Conservation (phyloP, 306 rosid genomes). For the Luffa acutangula region DNA sequence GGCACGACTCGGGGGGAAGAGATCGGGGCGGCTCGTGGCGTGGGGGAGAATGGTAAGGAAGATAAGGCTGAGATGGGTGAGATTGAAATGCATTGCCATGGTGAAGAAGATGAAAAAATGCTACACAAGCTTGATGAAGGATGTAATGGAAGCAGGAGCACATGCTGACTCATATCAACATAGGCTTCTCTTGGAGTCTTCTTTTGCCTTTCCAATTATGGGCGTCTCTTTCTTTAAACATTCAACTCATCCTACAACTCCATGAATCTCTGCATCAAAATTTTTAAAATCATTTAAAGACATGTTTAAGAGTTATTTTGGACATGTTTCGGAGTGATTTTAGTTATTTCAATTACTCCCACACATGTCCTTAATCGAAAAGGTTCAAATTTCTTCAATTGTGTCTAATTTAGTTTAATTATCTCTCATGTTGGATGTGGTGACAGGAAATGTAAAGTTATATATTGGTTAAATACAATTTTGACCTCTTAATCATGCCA, state of each 20-base stretch:
- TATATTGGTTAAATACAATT: too few relatives aligned
- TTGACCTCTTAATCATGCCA: too few relatives aligned
- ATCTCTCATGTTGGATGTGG: too few relatives aligned
- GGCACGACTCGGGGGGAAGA: slow-evolving; percentile 16
- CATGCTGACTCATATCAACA: not conserved
- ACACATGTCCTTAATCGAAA: too few relatives aligned
- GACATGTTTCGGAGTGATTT: too few relatives aligned
- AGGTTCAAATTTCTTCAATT: too few relatives aligned
- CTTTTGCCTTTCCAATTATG: slow-evolving; percentile 7
- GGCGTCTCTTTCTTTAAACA: not conserved
- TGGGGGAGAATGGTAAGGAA: slow-evolving; percentile 7
- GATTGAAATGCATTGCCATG: not conserved
- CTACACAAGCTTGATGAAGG: not conserved
- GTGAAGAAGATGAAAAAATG: not conserved
- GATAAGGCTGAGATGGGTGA: slow-evolving; percentile 2
- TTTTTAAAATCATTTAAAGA: too few relatives aligned
- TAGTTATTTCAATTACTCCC: too few relatives aligned
- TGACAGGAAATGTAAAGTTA: too few relatives aligned
- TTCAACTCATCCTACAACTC: not conserved
- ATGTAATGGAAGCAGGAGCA: not conserved
- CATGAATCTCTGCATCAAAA: not conserved
- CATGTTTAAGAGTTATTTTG: too few relatives aligned
- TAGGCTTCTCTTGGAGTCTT: slow-evolving; percentile 10
- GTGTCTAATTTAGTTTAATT: too few relatives aligned
- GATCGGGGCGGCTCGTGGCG: not conserved